Conservation (phyloP, 495 filamentous ascomycete genomes). For the Astrocystis sublimbata region DNA sequence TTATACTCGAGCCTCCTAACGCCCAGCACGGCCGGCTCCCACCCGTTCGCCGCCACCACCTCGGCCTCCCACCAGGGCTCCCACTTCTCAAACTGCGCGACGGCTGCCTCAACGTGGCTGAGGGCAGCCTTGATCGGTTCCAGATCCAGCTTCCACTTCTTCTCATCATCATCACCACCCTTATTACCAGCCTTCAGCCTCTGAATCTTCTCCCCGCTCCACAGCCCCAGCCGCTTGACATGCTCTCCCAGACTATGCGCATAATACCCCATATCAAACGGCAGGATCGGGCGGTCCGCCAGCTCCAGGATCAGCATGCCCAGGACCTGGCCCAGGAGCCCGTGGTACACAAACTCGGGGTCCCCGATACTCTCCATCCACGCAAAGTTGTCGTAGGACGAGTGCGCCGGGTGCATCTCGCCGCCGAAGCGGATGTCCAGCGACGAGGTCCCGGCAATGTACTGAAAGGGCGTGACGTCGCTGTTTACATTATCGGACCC, state of each 20-base stretch:
- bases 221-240: constrained; percentile 64
- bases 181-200: constrained; percentile 57
- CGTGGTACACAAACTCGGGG: constrained; percentile 81
- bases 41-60: constrained; percentile 65
- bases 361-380: constrained; percentile 81
- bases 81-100: constrained; percentile 70
- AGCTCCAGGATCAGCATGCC: constrained; percentile 83
- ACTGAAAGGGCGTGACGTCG: constrained; percentile 90
- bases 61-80: constrained; percentile 67
- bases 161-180: constrained; percentile 44
- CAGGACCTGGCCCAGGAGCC: constrained; percentile 74
- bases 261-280: constrained; percentile 72
- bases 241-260: constrained; percentile 61
- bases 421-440: constrained; percentile 83
- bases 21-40: constrained; percentile 66
- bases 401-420: constrained; percentile 71
- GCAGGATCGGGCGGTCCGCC: constrained; percentile 74
- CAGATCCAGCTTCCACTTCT: constrained; percentile 51
- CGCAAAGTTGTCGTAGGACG: constrained; percentile 85
- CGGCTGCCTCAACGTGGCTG: constrained; percentile 56
- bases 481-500: too few species aligned
- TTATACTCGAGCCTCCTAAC: constrained; percentile 69
- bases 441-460: constrained; percentile 87
- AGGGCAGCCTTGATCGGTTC: constrained; percentile 62
- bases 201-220: too few species aligned